phyloP scores from a whole-genome alignment of 129 eudicot species.

The Solidago caesia region DNA sequence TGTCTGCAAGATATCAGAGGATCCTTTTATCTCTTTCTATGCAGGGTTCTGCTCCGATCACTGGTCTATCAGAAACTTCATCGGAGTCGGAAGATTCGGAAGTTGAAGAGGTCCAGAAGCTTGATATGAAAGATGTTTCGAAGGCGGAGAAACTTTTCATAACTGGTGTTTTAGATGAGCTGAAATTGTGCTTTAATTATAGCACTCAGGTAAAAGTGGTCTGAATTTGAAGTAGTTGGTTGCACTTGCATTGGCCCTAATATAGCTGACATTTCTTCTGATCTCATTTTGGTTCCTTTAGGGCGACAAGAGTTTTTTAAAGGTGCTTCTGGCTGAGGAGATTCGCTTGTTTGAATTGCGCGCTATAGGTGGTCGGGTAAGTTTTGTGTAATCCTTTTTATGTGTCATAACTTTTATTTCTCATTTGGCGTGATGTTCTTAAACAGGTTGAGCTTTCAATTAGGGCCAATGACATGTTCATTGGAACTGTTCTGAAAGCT shows the following conservation, averaged over 20 bases:
- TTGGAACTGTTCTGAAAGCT: constrained; percentile 86
- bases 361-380: constrained; percentile 94
- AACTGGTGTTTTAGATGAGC: constrained; percentile 85
- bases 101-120: constrained; percentile 35
- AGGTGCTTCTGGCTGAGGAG: constrained; percentile 87
- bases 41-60: constrained; percentile 83
- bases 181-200: constrained; percentile 72
- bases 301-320: constrained; percentile 53
- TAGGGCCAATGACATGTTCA: constrained; percentile 75
- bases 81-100: constrained; percentile 79
- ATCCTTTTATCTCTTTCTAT: constrained; percentile 10
- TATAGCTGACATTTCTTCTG: constrained; percentile 1
- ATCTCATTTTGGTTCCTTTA: constrained; percentile 14
- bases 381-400: constrained; percentile 16
- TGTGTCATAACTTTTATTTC: constrained; percentile 2
- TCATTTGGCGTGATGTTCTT: constrained; percentile 20
- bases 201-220: constrained; percentile 50
- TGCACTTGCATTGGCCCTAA: background rate
- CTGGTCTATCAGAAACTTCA: constrained; percentile 68
- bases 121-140: constrained; percentile 46
- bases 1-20: constrained; percentile 23
- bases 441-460: constrained; percentile 88
- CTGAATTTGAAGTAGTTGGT: constrained; percentile 5
- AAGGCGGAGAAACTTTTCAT: constrained; percentile 63
- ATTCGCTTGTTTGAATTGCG: constrained; percentile 85